Evolutionary conservation across 805 yeast genomes (phyloP).

Genomic region (Myxozyma monticola): DNA sequence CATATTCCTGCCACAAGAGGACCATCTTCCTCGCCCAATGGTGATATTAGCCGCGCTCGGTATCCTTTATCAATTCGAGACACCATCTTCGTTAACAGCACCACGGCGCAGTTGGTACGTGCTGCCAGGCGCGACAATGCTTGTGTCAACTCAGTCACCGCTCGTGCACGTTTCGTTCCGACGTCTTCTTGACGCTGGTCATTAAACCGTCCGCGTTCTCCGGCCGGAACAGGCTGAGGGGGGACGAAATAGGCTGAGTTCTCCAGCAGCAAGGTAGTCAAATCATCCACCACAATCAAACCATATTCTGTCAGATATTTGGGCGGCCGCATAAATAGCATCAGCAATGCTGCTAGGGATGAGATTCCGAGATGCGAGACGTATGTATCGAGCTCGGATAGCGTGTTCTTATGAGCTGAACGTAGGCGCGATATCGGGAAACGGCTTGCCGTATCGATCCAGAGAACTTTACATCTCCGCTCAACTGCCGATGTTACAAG

Average conservation of each 20-base stretch:
- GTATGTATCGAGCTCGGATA: background rate
- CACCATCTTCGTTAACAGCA: constrained; percentile 20
- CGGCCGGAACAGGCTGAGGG: background rate
- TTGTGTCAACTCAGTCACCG: constrained; percentile 6
- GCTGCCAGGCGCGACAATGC: constrained; percentile 10
- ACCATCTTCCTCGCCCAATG: constrained; percentile 20
- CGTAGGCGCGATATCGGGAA: constrained; percentile 7
- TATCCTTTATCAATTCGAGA: constrained; percentile 9
- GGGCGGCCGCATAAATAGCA: constrained; percentile 18
- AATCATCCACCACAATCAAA: constrained; percentile 22
- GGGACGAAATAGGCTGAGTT: constrained; percentile 9
- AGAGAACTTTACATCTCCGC: constrained; percentile 12
- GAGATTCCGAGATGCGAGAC: constrained; percentile 12
- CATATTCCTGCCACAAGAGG: constrained; percentile 6
- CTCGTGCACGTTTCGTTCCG: constrained; percentile 10
- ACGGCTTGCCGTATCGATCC: constrained; percentile 24
- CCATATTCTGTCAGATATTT: constrained; percentile 4
- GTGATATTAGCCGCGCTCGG: constrained; percentile 19
- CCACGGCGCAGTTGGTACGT: constrained; percentile 10
- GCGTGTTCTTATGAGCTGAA: background rate
- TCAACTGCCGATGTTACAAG: constrained; percentile 12
- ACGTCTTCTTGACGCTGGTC: constrained; percentile 5
- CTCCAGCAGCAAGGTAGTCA: constrained; percentile 10
- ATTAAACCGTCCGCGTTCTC: background rate
- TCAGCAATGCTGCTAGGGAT: constrained; percentile 13